Evolutionary conservation across 2,329 filamentous ascomycete genomes (phyloP), one percentile per base, ranked within the genome.

Genomic region (Akanthomyces uredinophilus): DNA sequence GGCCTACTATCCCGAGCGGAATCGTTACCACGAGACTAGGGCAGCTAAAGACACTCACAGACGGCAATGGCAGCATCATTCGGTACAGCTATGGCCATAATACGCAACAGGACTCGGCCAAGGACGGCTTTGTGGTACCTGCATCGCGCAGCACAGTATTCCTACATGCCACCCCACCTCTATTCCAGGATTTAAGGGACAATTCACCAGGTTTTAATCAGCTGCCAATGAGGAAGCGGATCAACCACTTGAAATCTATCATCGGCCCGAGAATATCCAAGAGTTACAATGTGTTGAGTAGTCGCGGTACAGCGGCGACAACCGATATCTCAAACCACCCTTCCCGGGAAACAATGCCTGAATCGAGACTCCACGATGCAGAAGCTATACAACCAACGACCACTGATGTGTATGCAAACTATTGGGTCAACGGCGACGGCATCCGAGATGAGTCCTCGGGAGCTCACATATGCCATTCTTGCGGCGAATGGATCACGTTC

Each of bases 401-500:
- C 1, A 20, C 20, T 24, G 27, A 16, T 6, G 20, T 46, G 20
- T 14, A 24, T 46, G 22, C 7, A n/a, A 29, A 10, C 16, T 22
- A 27, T 10, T 61, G 59, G 59, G 41, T 16, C 35, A 32, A 60
- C 41, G 58, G 62, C 13, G 57, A 55, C 20, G 62, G 62, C n/a
- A 51, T 44, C 7, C 50, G 32, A 10, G 51, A 63, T 29, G 16
- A 24, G 6, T 18, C 18, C 32, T 24, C 41, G 5, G 49, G 55
- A 41, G n/a, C n/a, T 27, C 77, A 74, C 58, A 70, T 78, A 29
- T 85, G 83, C 64, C 83, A 84, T 66, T 70, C 80, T 11, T 86
- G 82, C 65, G 77, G 77, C 14, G 74, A 75, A 50, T 72, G 71
- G 46, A 74, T 79, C 43, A 71, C 68, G 50, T 70, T 73, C 14